These are phyloP conservation scores for Mycena capillaripes DNA, from an alignment of 768 basidiomycete species.

Conservation along the genomic window DNA sequence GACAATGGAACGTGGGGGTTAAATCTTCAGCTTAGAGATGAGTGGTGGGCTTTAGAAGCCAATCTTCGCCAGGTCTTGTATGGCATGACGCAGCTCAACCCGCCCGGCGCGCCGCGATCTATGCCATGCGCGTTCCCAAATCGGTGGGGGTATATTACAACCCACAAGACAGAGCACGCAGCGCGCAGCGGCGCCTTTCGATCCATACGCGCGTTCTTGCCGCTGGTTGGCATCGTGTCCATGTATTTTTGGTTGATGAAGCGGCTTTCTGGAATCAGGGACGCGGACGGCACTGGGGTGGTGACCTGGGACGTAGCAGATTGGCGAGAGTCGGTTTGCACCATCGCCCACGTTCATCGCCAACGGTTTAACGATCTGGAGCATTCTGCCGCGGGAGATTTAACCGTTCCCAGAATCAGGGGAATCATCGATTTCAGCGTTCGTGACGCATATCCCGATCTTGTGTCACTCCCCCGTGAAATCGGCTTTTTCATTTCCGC, in stretches of 20 bases:
- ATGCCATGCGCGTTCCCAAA: too few species aligned
- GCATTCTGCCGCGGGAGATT: slow-evolving; percentile 18
- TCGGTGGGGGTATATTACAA: not conserved
- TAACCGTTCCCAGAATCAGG: slow-evolving; percentile 6
- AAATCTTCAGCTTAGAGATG: too few species aligned
- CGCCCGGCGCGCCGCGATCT: too few species aligned
- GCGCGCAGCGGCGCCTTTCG: not conserved
- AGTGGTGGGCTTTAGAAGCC: too few species aligned
- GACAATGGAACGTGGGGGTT: not conserved
- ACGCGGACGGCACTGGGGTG: too few species aligned
- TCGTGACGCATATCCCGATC: too few species aligned
- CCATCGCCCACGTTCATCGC: not conserved
- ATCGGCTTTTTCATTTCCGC: not conserved
- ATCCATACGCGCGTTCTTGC: not conserved
- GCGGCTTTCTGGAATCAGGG: too few species aligned
- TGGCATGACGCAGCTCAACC: too few species aligned
- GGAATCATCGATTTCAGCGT: slow-evolving; percentile 24
- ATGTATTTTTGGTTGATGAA: not conserved
- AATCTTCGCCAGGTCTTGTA: too few species aligned
- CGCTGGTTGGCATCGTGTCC: not conserved
- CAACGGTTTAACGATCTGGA: slow-evolving; percentile 30
- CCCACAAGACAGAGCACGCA: not conserved
- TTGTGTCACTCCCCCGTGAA: not conserved
- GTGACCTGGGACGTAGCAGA: too few species aligned
- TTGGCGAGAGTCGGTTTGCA: slow-evolving; percentile 23